These are phyloP conservation scores for Picea sitchensis DNA, from an alignment of 75 land plant genomes.

Conservation along the genomic window DNA sequence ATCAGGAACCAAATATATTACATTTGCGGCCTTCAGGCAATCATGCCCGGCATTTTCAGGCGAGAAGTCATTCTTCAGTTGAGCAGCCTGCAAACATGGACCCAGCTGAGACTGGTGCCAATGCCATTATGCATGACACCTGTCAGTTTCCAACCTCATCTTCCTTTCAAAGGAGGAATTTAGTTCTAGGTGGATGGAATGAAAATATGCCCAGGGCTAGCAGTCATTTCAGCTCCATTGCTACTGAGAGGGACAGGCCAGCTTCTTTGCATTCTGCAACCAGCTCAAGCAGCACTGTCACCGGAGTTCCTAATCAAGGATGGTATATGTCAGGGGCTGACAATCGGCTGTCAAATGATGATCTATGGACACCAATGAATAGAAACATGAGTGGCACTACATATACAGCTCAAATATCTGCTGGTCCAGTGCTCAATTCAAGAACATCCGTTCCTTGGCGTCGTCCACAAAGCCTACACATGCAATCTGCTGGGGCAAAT, in stretches of 20 bases:
- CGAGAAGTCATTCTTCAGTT: not conserved
- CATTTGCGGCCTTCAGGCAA: conserved; percentile 2
- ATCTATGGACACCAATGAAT: not conserved
- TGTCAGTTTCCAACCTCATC: conserved; percentile 5
- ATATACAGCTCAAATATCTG: not conserved
- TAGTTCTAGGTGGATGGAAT: not conserved
- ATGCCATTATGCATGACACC: not conserved
- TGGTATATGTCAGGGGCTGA: not conserved
- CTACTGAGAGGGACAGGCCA: not conserved
- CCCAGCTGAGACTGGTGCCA: not conserved
- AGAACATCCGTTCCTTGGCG: not conserved
- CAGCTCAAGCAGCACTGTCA: not conserved
- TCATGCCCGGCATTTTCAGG: not conserved
- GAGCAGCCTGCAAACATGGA: conserved; percentile 5
- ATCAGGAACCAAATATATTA: not conserved
- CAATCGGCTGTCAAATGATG: not conserved
- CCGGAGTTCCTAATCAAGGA: conserved; percentile 4
- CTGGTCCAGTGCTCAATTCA: not conserved
- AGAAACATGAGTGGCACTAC: not conserved
- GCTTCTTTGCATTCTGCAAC: not conserved
- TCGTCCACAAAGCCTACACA: conserved; percentile 2
- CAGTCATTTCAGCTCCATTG: not conserved
- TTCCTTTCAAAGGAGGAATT: not conserved
- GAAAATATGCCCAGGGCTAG: conserved; percentile 3
- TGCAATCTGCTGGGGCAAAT: not conserved